Base-by-base conservation (phyloP, 1,284 basidiomycete species). In the Trametes polyzona region DNA sequence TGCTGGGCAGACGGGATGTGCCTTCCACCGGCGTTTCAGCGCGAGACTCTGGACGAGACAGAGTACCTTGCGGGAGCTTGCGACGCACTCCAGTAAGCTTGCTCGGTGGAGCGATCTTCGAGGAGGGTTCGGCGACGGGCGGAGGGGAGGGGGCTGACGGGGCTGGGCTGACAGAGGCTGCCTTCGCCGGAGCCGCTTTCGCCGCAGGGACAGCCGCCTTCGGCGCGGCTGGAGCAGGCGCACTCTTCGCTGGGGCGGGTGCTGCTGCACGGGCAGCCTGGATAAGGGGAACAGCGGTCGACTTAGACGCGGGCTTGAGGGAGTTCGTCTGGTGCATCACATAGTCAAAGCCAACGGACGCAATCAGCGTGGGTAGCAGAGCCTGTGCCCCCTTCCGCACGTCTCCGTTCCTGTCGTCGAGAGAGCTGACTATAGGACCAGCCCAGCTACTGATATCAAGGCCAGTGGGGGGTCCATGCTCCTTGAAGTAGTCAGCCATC, bases 351-450 rank as follows among this genome's bases (percentile, higher is more conserved):
- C 97, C 95, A 21, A 87, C 87, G 46, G 78, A 87, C 9, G 81
- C 75, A 47, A 99, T 88, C 49, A 99, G 76, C 46, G 79, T 78
- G 0, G 95, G 95, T 19, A 99, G 74, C 19, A 96, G 73, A 2
- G 87, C 87, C 62, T 93, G 89, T 0, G 96, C 94, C 10, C 86
- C 88, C 73, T 98, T 98, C 58, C 97, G 87, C 6, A 99, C 93
- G 65, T 99, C 96, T 6, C 83, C 84, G 65, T 81, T 96, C 40
- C 95, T 87, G 73, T 99, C 97, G 69, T 99, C 97, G 19, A 99
- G 82, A 62, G 88, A 95, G 8, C 81, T 74, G 12, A 99, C 83
- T n/a, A 95, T 76, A 0, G 87, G 81, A 4, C 81, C 71, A 6
- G 84, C 84, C 78, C 95, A 89, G 40, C 82, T 78, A 32, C 81